Conservation (phyloP, 208 protist genomes). For the Wallacemonas sp. region DNA sequence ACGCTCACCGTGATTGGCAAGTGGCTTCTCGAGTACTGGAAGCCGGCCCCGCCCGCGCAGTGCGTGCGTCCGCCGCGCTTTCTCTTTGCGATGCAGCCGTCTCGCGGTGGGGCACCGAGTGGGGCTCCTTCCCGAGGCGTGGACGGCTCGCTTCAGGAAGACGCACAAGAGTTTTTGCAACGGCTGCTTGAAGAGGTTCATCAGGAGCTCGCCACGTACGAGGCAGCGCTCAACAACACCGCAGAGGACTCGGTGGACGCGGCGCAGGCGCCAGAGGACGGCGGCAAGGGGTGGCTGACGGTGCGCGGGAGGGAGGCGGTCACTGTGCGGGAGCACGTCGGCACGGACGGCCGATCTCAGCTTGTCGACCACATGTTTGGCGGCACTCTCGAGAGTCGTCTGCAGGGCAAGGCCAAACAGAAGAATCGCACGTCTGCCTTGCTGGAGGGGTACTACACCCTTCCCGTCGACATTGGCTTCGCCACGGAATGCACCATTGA, state of each 20-base stretch:
- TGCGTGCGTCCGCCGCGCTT: conserved; percentile 33
- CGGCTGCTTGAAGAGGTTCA: conserved; percentile 66
- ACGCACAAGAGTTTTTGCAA: conserved; percentile 87
- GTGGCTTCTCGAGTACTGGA: conserved; percentile 81
- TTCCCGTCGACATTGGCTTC: conserved; percentile 73
- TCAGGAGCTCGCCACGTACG: conserved; percentile 47
- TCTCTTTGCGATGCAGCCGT: conserved; percentile 16
- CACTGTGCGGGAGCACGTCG: conserved; percentile 49
- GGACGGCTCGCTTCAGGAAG: conserved; percentile 72
- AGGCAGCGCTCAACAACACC: conserved; percentile 7
- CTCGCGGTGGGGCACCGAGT: neutral
- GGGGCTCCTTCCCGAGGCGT: conserved; percentile 18
- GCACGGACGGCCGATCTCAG: conserved; percentile 47
- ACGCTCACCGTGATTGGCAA: conserved; percentile 51
- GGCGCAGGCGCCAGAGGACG: conserved; percentile 1
- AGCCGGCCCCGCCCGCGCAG: conserved; percentile 19
- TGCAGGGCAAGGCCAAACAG: conserved; percentile 61
- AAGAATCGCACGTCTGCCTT: conserved; percentile 61
- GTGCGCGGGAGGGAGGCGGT: conserved; percentile 63
- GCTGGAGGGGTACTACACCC: conserved; percentile 64
- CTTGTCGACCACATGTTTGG: conserved; percentile 64
- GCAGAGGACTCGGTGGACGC: neutral
- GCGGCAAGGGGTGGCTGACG: conserved; percentile 64
- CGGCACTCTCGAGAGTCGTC: conserved; percentile 67
- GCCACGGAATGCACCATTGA: conserved; percentile 63